phyloP scores from a whole-genome alignment of 768 basidiomycete species.

The Leccinum disarticulatum region DNA sequence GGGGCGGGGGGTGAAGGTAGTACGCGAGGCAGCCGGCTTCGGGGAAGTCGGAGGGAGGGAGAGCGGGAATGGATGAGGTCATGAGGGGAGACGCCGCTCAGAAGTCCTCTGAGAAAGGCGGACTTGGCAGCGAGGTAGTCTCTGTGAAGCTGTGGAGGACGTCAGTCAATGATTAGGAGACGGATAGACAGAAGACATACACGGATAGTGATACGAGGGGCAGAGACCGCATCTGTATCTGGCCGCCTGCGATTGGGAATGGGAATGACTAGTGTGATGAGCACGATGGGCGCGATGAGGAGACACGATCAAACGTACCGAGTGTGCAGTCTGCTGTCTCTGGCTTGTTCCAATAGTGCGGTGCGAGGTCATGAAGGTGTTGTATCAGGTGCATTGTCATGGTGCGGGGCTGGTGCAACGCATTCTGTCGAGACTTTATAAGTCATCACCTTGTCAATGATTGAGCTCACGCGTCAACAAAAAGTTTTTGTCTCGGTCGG shows the following conservation, averaged over 20 bases:
- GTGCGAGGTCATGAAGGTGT: conserved; percentile 42
- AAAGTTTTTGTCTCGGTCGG: not conserved
- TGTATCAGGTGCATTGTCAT: not conserved
- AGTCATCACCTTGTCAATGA: not conserved
- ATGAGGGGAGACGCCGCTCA: conserved; percentile 64
- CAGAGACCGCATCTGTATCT: conserved; percentile 42
- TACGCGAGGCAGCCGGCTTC: conserved; percentile 60
- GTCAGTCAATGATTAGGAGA: conserved; percentile 8
- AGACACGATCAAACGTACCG: conserved; percentile 40
- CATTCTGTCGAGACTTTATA: not conserved
- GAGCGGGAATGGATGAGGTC: conserved; percentile 46
- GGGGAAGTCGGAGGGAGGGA: conserved; percentile 35
- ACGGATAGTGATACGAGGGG: conserved; percentile 60
- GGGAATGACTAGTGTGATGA: conserved; percentile 42
- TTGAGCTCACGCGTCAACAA: not conserved
- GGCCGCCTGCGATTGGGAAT: conserved; percentile 32
- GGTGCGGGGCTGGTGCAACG: not conserved
- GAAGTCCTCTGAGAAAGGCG: conserved; percentile 64
- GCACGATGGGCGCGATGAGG: not conserved
- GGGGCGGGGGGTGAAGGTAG: conserved; percentile 59
- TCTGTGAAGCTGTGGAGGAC: conserved; percentile 59
- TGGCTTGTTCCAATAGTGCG: conserved; percentile 70
- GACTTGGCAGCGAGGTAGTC: conserved; percentile 86
- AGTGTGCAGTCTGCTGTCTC: conserved; percentile 81
- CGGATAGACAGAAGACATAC: conserved; percentile 38